A percentile compares a stretch with the other conserved stretches of the same genome.
These are phyloP conservation scores for Phytophthora hybrid DNA, from an alignment of 352 stramenopile genomes.

Conservation along the genomic window DNA sequence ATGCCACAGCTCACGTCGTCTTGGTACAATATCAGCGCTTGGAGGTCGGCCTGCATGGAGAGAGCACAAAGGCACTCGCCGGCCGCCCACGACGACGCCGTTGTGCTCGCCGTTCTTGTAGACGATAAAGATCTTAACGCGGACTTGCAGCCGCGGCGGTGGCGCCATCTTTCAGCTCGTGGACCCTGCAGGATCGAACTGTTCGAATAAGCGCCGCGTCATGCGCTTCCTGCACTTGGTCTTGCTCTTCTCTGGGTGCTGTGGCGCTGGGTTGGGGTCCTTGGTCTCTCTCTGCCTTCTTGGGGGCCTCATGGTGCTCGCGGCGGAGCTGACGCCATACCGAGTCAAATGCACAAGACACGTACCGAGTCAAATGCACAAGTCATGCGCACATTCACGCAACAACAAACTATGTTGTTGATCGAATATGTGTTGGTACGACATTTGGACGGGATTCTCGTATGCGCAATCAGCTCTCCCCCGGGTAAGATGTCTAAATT, in stretches of 20 bases:
- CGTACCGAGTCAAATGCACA: no score
- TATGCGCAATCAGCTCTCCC: no score
- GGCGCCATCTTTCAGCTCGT: conserved; percentile 35
- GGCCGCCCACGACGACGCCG: conserved; percentile 38
- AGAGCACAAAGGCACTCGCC: conserved; percentile 40
- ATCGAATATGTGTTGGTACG: no score
- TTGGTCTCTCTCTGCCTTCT: conserved; percentile 12
- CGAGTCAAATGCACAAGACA: no score
- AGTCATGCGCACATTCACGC: no score
- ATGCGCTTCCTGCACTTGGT: conserved; percentile 28
- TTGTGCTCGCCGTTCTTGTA: conserved; percentile 43
- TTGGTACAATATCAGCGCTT: conserved; percentile 26
- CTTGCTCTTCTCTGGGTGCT: conserved; percentile 15
- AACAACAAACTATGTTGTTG: no score
- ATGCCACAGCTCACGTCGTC: conserved; percentile 25
- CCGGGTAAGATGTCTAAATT: no score
- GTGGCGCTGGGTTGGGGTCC: background rate
- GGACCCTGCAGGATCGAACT: conserved; percentile 26
- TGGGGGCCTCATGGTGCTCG: conserved; percentile 11
- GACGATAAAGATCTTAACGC: conserved; percentile 43
- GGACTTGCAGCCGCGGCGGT: conserved; percentile 16
- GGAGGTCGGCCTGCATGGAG: conserved; percentile 38
- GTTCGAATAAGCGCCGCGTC: conserved; percentile 27
- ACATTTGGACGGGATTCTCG: no score
- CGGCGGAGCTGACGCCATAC: conserved; percentile 22